Conservation (phyloP, 257 asterid species). For the Scutellaria minor region DNA sequence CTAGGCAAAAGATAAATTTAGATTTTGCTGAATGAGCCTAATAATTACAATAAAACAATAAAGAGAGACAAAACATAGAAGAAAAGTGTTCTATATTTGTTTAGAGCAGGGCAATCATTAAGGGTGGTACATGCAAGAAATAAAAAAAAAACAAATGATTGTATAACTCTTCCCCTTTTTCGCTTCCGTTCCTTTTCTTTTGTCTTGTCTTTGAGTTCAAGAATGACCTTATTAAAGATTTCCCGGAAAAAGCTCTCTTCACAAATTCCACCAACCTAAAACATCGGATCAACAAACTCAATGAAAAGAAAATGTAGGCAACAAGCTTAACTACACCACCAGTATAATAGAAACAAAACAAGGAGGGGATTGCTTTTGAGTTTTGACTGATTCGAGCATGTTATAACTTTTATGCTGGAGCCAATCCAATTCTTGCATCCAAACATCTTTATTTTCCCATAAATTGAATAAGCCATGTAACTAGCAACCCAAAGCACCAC, state of each 20-base stretch:
- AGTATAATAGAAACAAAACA: too few relatives aligned
- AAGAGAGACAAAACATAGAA: not conserved
- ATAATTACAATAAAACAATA: not conserved
- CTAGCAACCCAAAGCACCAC: too few relatives aligned
- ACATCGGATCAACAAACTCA: conserved; percentile 10
- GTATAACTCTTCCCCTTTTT: conserved; percentile 81
- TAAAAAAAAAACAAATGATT: conserved; percentile 9
- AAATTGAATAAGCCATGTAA: too few relatives aligned
- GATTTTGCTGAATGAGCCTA: conserved; percentile 1
- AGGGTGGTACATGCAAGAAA: conserved; percentile 13
- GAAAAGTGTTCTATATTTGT: not conserved
- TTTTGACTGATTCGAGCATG: too few relatives aligned
- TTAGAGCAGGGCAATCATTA: not conserved
- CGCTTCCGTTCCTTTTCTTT: conserved; percentile 85
- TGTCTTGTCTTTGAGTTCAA: conserved; percentile 69
- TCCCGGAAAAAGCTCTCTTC: conserved; percentile 38
- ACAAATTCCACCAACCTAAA: too few relatives aligned
- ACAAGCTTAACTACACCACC: conserved; percentile 1
- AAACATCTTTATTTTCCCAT: too few relatives aligned
- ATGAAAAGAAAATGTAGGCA: conserved; percentile 2
- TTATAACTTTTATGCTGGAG: too few relatives aligned
- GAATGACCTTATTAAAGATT: conserved; percentile 60
- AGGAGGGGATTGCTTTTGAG: too few relatives aligned
- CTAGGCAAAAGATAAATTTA: not conserved
- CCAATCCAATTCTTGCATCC: too few relatives aligned